Evolutionary conservation across 495 filamentous ascomycete species (phyloP), one percentile per base, ranked within the genome.

Genomic region (Parmelia sp.): DNA sequence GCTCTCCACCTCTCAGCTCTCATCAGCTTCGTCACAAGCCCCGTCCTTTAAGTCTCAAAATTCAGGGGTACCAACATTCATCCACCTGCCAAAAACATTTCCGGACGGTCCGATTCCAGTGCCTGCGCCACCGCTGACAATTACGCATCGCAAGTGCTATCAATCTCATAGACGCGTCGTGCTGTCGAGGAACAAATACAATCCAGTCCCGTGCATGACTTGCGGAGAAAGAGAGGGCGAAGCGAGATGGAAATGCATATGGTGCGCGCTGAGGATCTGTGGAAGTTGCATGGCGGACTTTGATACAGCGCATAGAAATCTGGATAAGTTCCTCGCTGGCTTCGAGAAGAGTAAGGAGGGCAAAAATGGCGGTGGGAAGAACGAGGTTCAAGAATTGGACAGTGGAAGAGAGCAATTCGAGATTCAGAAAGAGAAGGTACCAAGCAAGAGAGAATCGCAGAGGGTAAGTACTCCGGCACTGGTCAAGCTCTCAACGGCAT

Each of bases 171-270:
- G 73, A 27, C 66, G 71, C 0, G 80, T 83, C 77, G 72, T 72
- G 21, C 57, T 67, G 12, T 74, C 77, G 15, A 71, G 70, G 45
- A 83, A 83, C 63, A 69, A 71, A 47, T 77, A 77, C 76, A 75
- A 77, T 68, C 71, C 78, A 11, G 70, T 79, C 27, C 80, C 78
- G 9, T 83, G 80, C 66, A 81, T 82, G 78, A 76, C 76, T 2
- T 83, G 80, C 62, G 73, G 74, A 36, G 77, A 79, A 47, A 71
- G 73, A 12, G 75, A 82, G 59, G 73, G 70, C 0, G 75, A 81
- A 64, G 69, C 75, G 39, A 73, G 78, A 6, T 73, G 78, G 65
- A 76, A 75, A 60, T 83, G 80, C 65, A 75, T 77, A 21, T 82
- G 78, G 61, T 83, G 80, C 56, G 79, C 73, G 53, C 60, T 83